Conservation (phyloP, 108 stramenopile genomes). For the Fragilaria crotonensis region DNA sequence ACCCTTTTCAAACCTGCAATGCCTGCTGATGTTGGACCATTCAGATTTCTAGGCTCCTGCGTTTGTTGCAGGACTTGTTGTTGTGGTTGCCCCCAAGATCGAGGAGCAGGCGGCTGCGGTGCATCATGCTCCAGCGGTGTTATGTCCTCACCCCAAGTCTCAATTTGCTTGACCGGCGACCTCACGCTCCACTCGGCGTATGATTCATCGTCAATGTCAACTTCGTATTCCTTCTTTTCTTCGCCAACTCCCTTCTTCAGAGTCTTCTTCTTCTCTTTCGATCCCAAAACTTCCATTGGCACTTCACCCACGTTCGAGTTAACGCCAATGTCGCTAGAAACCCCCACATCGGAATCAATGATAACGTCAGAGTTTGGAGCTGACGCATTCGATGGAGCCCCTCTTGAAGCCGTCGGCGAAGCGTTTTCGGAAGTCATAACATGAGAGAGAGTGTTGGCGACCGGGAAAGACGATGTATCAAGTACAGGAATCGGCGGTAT, state of each 20-base stretch:
- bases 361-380: no score
- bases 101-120: not conserved
- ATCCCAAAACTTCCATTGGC: not conserved
- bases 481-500: not conserved
- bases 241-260: not conserved
- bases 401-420: not conserved
- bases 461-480: not conserved
- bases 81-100: not conserved
- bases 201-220: not conserved
- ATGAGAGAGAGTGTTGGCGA: not conserved
- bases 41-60: not conserved
- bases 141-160: not conserved
- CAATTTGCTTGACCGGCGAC: not conserved
- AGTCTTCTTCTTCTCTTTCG: not conserved
- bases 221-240: not conserved
- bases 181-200: not conserved
- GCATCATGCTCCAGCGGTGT: not conserved
- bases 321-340: slow-evolving; percentile 1
- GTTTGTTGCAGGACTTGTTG: not conserved
- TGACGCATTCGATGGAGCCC: slow-evolving; percentile 2
- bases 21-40: no score
- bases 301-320: not conserved
- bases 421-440: not conserved
- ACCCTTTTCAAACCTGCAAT: not conserved
- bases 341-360: slow-evolving; percentile 8